Percentiles rank a stretch among this genome's conserved stretches.
Evolutionary conservation across 2,329 filamentous ascomycete genomes (phyloP).

Genomic region (Leptosphaerulina australis): DNA sequence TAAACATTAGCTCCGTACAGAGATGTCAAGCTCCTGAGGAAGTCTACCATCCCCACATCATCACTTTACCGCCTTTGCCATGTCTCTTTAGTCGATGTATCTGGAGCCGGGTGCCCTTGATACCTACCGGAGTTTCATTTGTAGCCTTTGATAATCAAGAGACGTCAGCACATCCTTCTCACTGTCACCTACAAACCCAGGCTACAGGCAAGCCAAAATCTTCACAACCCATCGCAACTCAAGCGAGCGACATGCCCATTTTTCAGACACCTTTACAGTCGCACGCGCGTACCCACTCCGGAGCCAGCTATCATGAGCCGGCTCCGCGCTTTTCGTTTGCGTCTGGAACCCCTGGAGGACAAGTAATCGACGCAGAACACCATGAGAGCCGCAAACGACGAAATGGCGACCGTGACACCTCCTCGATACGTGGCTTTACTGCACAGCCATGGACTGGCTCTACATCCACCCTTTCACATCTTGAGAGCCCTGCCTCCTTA

Average conservation of each 20-base stretch:
- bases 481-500: slow-evolving; percentile 51
- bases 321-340: slow-evolving; percentile 31
- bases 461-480: slow-evolving; percentile 31
- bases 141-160: background rate
- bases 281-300: slow-evolving; percentile 23
- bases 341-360: slow-evolving; percentile 34
- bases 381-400: slow-evolving; percentile 45
- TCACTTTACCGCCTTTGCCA: slow-evolving; percentile 20
- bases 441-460: slow-evolving; percentile 29
- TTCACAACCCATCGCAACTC: slow-evolving; percentile 29
- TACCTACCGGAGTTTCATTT: slow-evolving; percentile 3
- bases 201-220: slow-evolving; percentile 29
- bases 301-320: slow-evolving; percentile 29
- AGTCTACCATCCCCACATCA: slow-evolving; percentile 19
- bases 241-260: slow-evolving; percentile 37
- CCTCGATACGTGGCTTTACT: slow-evolving; percentile 22
- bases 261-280: slow-evolving; percentile 30
- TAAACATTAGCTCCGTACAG: slow-evolving; percentile 25
- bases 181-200: slow-evolving; percentile 17
- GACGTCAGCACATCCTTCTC: slow-evolving; percentile 9
- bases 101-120: slow-evolving; percentile 8
- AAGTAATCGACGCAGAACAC: slow-evolving; percentile 37
- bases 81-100: slow-evolving; percentile 26
- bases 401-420: slow-evolving; percentile 18
- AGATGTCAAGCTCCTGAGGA: slow-evolving; percentile 10